Conservation (phyloP, 2,329 filamentous ascomycete species). For the Monilinia vaccinii-corymbosi region DNA sequence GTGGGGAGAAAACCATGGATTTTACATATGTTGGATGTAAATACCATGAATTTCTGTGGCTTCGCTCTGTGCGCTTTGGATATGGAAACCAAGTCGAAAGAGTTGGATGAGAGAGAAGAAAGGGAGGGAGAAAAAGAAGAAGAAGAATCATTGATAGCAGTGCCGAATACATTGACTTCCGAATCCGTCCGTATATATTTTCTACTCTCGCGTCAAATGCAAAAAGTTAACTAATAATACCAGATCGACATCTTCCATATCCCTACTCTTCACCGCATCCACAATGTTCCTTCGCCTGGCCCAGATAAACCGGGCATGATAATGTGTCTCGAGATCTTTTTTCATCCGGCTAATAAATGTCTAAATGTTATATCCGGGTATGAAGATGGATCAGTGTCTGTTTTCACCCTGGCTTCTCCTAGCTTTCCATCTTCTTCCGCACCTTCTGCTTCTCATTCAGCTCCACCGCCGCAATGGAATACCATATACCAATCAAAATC, state of each 20-base stretch:
- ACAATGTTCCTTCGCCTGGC: conserved; percentile 41
- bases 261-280: conserved; percentile 62
- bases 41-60: conserved; percentile 90
- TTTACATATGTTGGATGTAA: conserved; percentile 74
- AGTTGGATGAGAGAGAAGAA: not conserved
- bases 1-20: conserved; percentile 66
- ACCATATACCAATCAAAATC: conserved; percentile 51
- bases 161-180: conserved; percentile 67
- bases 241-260: conserved; percentile 75
- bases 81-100: too few relatives aligned
- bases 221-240: conserved; percentile 18
- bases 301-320: conserved; percentile 63
- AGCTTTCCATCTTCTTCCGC: not conserved
- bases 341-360: conserved; percentile 32
- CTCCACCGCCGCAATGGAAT: not conserved
- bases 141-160: conserved; percentile 58
- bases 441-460: not conserved
- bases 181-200: conserved; percentile 55
- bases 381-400: conserved; percentile 70
- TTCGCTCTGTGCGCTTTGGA: conserved; percentile 42
- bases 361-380: conserved; percentile 68
- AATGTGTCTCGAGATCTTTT: conserved; percentile 67
- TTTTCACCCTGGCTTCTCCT: conserved; percentile 36
- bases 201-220: conserved; percentile 8
- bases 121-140: not conserved